Conservation (phyloP, 129 eudicot genomes). For the Erigeron canadensis region DNA sequence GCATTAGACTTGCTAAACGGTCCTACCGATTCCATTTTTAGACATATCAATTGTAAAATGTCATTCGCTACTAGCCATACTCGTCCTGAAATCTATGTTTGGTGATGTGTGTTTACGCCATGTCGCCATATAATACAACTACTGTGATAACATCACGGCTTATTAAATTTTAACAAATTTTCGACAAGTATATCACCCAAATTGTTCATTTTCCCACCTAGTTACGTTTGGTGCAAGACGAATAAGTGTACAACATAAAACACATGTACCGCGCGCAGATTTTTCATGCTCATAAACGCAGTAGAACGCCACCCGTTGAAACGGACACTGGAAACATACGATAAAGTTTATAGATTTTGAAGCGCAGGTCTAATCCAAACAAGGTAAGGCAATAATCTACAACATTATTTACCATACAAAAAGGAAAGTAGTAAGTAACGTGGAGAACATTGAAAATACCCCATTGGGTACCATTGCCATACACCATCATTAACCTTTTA, state of each 20-base stretch:
- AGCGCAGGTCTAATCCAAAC: conserved; percentile 28
- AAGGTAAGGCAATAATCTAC: conserved; percentile 27
- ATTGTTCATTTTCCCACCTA: no score
- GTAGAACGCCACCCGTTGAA: not conserved
- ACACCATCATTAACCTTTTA: conserved; percentile 6
- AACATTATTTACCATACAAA: conserved; percentile 27
- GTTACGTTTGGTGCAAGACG: not conserved
- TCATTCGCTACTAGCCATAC: not conserved
- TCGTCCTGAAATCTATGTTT: not conserved
- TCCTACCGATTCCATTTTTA: conserved; percentile 15
- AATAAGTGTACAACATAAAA: not conserved
- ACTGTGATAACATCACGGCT: not conserved
- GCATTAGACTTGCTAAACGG: not conserved
- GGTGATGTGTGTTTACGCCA: not conserved
- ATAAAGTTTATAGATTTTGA: not conserved
- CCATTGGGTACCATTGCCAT: conserved; percentile 26
- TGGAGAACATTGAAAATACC: conserved; percentile 28
- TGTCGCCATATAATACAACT: not conserved
- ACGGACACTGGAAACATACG: conserved; percentile 2
- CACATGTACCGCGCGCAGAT: not conserved
- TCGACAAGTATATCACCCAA: not conserved
- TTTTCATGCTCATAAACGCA: not conserved
- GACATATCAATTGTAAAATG: conserved; percentile 5
- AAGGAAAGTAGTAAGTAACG: conserved; percentile 20
- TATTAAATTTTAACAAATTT: not conserved